These are phyloP conservation scores for Aureobasidium zeae DNA, from an alignment of 2,329 filamentous ascomycete species.

Conservation along the genomic window DNA sequence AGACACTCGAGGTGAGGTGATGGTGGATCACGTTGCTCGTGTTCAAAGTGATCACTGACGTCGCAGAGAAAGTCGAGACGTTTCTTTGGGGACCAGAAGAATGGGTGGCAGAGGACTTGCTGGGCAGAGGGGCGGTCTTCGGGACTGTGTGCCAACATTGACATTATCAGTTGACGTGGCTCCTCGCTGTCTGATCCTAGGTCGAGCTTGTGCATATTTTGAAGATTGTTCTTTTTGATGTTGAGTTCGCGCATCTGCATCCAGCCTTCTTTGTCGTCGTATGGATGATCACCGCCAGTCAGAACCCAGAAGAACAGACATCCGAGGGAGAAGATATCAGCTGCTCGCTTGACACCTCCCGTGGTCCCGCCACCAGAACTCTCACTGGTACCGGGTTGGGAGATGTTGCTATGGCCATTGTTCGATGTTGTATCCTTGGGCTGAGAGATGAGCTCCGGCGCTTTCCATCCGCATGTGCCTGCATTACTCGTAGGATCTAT, in stretches of 20 bases:
- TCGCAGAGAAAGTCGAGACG: constrained; percentile 89
- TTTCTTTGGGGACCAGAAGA: constrained; percentile 91
- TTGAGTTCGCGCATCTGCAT: constrained; percentile 81
- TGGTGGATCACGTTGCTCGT: constrained; percentile 76
- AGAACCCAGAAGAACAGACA: constrained; percentile 99
- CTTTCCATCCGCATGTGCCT: constrained; percentile 92
- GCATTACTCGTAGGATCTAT: constrained; percentile 90
- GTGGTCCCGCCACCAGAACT: constrained; percentile 42
- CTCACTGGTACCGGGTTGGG: constrained; percentile 49
- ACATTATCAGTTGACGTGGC: constrained; percentile 73
- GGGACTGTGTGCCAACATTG: constrained; percentile 64
- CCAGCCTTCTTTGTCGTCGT: constrained; percentile 87
- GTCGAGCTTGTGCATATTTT: constrained; percentile 45
- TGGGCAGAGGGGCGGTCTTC: constrained; percentile 60
- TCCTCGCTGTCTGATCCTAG: constrained; percentile 72
- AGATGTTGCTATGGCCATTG: constrained; percentile 35
- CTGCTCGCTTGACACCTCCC: constrained; percentile 75
- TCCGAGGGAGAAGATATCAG: constrained; percentile 94
- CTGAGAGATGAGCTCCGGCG: constrained; percentile 75
- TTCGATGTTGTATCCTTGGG: constrained; percentile 37
- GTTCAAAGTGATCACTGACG: constrained; percentile 92
- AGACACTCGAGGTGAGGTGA: constrained; percentile 55
- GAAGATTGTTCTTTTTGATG: constrained; percentile 80
- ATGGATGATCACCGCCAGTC: constrained; percentile 84
- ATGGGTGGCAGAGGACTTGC: constrained; percentile 83